Base-by-base conservation (phyloP, 2,329 filamentous ascomycete genomes). In the Raffaelea ambrosiae region DNA sequence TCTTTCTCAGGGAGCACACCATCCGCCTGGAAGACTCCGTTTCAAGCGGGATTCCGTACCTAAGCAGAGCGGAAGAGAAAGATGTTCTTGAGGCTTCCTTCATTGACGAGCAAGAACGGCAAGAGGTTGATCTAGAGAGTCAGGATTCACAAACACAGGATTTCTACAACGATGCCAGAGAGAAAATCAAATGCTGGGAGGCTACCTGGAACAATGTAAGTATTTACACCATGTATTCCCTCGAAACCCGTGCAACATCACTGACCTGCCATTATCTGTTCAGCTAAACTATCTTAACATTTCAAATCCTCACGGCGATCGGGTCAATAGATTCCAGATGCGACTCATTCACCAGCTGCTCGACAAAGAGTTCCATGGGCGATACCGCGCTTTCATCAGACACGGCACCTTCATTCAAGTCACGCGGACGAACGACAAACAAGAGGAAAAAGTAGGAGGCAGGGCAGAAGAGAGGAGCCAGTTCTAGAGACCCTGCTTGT, bases 1-100 rank as follows among this genome's bases (percentile, higher is more conserved):
- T 48, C 0, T 66, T 68, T 40, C 49, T 69, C 23, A 50, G 51
- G 16, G 43, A 49, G 1, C 50, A 62, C 18, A 51, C 54, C 1
- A 59, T 66, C 33, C 48, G 57, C 14, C 44, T 67, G 1, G 46
- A 51, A 5, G 42, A 58, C 5, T 49, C 58, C 2, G 54, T 64
- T 19, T 42, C 53, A 1, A 43, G 49, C 14, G 64, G 66, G 0
- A 54, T 65, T 0, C 51, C 54, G 3, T 68, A 66, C 36, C 55
- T 69, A 3, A 64, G 58, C 31, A 50, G 48, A 3, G 43, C 51
- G 4, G 59, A 62, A 41, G 48, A 57, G 23, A 7, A 35, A 0
- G 46, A 58, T 10, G 18, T 47, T 11, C 18, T 47, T 23, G 5
- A 3, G 4, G 20, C 31, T 1, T n/a, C 41, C 7, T 48, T 56